Evolutionary conservation across 768 basidiomycete species (phyloP).

Genomic region (Cyclocybe aegerita): DNA sequence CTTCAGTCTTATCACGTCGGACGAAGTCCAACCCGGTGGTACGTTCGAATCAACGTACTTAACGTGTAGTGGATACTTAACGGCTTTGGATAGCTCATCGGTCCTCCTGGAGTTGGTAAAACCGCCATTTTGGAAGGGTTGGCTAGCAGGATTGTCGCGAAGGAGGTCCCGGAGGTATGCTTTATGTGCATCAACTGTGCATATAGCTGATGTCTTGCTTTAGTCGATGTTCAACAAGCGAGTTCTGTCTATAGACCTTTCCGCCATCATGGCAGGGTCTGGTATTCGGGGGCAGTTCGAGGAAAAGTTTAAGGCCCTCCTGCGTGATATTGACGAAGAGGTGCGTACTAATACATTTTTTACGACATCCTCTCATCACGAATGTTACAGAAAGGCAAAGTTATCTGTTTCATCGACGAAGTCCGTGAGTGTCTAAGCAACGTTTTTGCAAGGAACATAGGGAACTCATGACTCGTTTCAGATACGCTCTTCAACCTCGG

Average conservation of each 20-base stretch:
- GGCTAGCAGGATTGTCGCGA: conserved; percentile 81
- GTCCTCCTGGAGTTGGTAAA: conserved; percentile 90
- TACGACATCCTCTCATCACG: conserved; percentile 17
- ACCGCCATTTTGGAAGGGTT: conserved; percentile 91
- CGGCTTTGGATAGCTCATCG: conserved; percentile 56
- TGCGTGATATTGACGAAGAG: conserved; percentile 90
- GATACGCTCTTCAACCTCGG: conserved; percentile 86
- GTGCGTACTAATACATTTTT: conserved; percentile 25
- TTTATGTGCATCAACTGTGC: not conserved
- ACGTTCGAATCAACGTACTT: conserved; percentile 20
- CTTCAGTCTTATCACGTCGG: conserved; percentile 74
- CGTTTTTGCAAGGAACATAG: not conserved
- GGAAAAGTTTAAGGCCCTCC: conserved; percentile 87
- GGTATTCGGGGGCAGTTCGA: conserved; percentile 93
- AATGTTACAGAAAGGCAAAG: conserved; percentile 54
- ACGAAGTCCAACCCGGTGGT: conserved; percentile 94
- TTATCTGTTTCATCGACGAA: conserved; percentile 95
- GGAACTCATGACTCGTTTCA: conserved; percentile 18
- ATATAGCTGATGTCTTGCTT: not conserved
- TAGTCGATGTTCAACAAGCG: conserved; percentile 85
- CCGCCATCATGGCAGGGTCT: conserved; percentile 84
- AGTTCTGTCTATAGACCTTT: conserved; percentile 84
- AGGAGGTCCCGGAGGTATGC: conserved; percentile 86
- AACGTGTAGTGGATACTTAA: not conserved
- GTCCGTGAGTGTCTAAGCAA: conserved; percentile 59